Evolutionary conservation across 2,329 filamentous ascomycete genomes (phyloP).

Genomic region (Geosmithia flava): DNA sequence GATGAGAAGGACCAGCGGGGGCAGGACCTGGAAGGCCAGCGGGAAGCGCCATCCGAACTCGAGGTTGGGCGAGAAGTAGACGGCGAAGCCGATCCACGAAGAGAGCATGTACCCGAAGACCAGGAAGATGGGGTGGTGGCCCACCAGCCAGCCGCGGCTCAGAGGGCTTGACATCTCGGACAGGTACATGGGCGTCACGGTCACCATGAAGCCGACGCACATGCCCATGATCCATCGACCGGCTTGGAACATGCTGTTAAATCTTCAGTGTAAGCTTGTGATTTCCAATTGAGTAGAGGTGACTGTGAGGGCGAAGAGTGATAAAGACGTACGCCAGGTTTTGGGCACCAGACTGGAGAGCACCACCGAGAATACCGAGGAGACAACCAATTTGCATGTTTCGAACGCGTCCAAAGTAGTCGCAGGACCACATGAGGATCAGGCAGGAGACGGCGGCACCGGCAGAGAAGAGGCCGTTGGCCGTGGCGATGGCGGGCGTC

Average conservation of each 20-base stretch:
- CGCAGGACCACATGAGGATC: constrained; percentile 36
- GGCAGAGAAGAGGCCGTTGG: constrained; percentile 34
- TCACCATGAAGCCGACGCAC: constrained; percentile 23
- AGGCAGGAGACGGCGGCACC: constrained; percentile 32
- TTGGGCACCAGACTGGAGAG: constrained; percentile 29
- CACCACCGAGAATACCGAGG: constrained; percentile 30
- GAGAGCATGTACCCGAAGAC: constrained; percentile 33
- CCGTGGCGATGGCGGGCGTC: constrained; percentile 31
- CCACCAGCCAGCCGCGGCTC: constrained; percentile 35
- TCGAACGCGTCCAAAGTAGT: constrained; percentile 26
- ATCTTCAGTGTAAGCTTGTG: background rate
- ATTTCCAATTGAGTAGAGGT: too few species aligned
- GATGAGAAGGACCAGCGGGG: constrained; percentile 21
- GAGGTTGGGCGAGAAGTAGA: constrained; percentile 16
- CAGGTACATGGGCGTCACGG: constrained; percentile 21
- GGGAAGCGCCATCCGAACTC: constrained; percentile 29
- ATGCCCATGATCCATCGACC: constrained; percentile 32
- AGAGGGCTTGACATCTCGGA: constrained; percentile 19
- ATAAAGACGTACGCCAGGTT: constrained; percentile 21
- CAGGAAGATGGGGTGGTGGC: constrained; percentile 32
- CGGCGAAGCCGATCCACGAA: constrained; percentile 22
- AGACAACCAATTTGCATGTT: constrained; percentile 33
- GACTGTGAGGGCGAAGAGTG: background rate
- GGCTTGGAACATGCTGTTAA: constrained; percentile 22
- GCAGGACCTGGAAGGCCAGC: constrained; percentile 25